These are phyloP conservation scores for Colletotrichum spaethianum DNA, from an alignment of 2,329 filamentous ascomycete species.

Conservation along the genomic window DNA sequence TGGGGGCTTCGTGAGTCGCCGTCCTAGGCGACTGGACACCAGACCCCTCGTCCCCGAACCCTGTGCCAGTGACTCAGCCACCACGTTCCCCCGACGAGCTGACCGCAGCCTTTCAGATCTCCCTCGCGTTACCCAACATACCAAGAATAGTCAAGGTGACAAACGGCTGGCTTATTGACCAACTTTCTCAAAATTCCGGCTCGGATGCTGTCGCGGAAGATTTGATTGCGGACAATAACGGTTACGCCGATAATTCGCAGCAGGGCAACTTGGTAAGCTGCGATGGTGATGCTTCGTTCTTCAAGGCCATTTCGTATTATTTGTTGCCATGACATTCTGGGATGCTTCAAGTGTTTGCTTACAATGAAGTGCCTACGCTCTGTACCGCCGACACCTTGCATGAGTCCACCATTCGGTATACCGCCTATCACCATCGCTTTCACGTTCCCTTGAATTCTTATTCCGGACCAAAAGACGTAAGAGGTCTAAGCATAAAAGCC, in stretches of 20 bases:
- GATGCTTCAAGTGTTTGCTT: conserved; percentile 44
- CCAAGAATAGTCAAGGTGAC: conserved; percentile 65
- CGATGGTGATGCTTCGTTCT: conserved; percentile 47
- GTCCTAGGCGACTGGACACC: not conserved
- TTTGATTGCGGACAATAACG: conserved; percentile 57
- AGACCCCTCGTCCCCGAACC: not conserved
- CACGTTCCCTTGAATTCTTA: conserved; percentile 53
- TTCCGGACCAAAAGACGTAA: conserved; percentile 68
- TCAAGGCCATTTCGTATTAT: conserved; percentile 45
- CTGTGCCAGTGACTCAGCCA: conserved; percentile 48
- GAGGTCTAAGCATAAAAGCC: conserved; percentile 72
- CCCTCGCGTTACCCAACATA: conserved; percentile 61
- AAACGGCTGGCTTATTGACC: conserved; percentile 63
- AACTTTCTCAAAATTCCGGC: conserved; percentile 63
- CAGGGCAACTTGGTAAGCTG: conserved; percentile 49
- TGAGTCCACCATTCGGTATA: conserved; percentile 54
- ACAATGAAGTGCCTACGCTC: conserved; percentile 56
- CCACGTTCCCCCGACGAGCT: conserved; percentile 56
- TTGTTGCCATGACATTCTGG: not conserved
- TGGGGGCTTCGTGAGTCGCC: not conserved
- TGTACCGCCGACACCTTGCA: conserved; percentile 58
- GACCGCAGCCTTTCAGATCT: conserved; percentile 62
- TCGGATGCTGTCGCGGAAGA: conserved; percentile 51
- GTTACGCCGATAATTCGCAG: conserved; percentile 50
- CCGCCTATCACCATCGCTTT: conserved; percentile 26